Evolutionary conservation across 2,329 filamentous ascomycete genomes (phyloP).

Genomic region (Ambrosiella xylebori): DNA sequence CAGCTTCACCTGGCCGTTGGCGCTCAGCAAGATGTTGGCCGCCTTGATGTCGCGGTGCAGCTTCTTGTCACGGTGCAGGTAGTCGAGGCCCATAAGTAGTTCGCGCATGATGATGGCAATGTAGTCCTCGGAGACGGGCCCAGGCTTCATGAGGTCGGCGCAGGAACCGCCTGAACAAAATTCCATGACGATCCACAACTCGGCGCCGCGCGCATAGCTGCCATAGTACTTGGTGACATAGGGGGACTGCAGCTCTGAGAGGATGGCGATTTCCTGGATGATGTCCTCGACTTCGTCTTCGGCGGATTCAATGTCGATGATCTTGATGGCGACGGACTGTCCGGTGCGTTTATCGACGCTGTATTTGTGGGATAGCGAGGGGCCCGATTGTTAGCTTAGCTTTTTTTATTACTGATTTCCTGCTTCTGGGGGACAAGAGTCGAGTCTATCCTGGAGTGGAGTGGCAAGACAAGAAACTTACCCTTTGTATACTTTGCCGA

Average conservation of each 20-base stretch:
- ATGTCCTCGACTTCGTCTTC: constrained; percentile 99
- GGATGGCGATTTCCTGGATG: constrained; percentile 93
- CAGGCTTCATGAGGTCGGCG: constrained; percentile 88
- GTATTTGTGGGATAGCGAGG: neutral
- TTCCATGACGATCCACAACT: constrained; percentile 99
- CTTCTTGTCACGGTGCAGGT: constrained; percentile 89
- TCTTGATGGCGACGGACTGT: constrained; percentile 89
- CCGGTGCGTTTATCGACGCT: constrained; percentile 88
- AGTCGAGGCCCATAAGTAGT: constrained; percentile 75
- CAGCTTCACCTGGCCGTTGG: constrained; percentile 89
- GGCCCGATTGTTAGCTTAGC: too few relatives aligned
- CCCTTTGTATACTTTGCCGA: constrained; percentile 98
- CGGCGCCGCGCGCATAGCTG: constrained; percentile 86
- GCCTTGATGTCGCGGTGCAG: constrained; percentile 94
- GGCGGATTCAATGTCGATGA: constrained; percentile 97
- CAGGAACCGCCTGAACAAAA: constrained; percentile 96
- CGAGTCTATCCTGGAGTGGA: neutral
- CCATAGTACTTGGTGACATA: constrained; percentile 98
- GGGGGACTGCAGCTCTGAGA: constrained; percentile 87
- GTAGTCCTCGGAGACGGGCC: constrained; percentile 80
- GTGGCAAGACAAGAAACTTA: constrained; percentile 23
- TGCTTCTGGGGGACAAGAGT: neutral
- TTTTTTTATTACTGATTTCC: too few relatives aligned
- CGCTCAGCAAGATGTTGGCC: constrained; percentile 76
- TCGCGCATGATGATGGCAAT: constrained; percentile 92